phyloP scores from a whole-genome alignment of 805 yeast genomes.

The Komagataella mondaviorum region DNA sequence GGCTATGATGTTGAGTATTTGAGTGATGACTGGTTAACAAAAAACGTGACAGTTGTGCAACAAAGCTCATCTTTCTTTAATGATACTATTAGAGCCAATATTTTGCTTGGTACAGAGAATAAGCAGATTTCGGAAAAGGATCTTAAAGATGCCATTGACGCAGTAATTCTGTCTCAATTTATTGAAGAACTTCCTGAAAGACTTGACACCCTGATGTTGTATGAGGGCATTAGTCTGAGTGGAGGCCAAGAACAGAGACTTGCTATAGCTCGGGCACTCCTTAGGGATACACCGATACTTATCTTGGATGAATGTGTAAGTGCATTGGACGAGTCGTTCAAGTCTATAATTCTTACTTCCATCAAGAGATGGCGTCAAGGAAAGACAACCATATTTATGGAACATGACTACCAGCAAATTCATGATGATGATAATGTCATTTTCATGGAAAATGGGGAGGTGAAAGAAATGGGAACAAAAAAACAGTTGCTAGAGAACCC shows the following conservation, averaged over 20 bases:
- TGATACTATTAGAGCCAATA: conserved; percentile 48
- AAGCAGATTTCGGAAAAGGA: conserved; percentile 2
- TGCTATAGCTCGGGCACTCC: conserved; percentile 70
- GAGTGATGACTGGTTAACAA: conserved; percentile 36
- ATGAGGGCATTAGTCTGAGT: conserved; percentile 38
- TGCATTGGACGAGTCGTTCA: conserved; percentile 52
- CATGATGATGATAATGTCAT: conserved; percentile 41
- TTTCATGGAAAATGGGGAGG: conserved; percentile 44
- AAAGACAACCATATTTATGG: conserved; percentile 66
- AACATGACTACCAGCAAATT: conserved; percentile 64
- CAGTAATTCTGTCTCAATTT: conserved; percentile 39
- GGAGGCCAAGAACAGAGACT: conserved; percentile 90
- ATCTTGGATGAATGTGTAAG: conserved; percentile 80
- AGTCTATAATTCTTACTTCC: conserved; percentile 29
- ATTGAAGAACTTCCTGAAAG: conserved; percentile 39
- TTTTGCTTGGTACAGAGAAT: conserved; percentile 33
- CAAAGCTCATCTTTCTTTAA: conserved; percentile 59
- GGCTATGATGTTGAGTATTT: conserved; percentile 30
- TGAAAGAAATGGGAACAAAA: conserved; percentile 31
- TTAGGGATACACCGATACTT: conserved; percentile 62
- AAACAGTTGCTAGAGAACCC: conserved; percentile 13
- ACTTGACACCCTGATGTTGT: conserved; percentile 35
- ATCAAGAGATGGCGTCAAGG: conserved; percentile 49
- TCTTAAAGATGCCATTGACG: conserved; percentile 18
- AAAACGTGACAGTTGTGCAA: conserved; percentile 60